phyloP scores from a whole-genome alignment of 1,284 basidiomycete genomes.

The Ustilago crameri region DNA sequence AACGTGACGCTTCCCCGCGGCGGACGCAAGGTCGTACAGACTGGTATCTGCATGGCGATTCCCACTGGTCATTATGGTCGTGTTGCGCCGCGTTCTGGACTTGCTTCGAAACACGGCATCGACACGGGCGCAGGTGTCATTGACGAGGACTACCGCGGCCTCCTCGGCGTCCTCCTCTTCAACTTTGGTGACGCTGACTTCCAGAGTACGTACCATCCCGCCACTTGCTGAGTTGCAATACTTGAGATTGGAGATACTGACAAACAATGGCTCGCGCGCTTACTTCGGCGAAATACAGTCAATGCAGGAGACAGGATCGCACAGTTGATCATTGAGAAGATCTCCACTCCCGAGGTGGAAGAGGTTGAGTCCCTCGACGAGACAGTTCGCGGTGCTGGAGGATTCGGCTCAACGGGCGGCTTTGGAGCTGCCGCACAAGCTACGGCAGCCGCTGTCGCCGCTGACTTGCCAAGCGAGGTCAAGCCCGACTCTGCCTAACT shows the following conservation, averaged over 20 bases:
- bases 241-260: neutral
- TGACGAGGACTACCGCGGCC: constrained; percentile 93
- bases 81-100: constrained; percentile 90
- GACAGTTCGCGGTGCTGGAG: constrained; percentile 84
- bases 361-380: constrained; percentile 88
- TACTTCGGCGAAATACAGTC: constrained; percentile 72
- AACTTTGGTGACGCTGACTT: constrained; percentile 87
- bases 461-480: constrained; percentile 28
- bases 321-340: constrained; percentile 91
- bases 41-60: constrained; percentile 90
- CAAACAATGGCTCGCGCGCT: neutral
- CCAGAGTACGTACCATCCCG: constrained; percentile 73
- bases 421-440: constrained; percentile 43
- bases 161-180: constrained; percentile 92
- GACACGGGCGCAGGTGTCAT: constrained; percentile 96
- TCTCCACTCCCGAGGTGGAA: constrained; percentile 83
- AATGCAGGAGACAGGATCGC: constrained; percentile 91
- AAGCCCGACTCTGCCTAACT: neutral
- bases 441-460: constrained; percentile 26
- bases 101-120: constrained; percentile 96
- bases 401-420: constrained; percentile 92
- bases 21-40: constrained; percentile 88
- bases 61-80: constrained; percentile 93
- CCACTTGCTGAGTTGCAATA: neutral
- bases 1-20: constrained; percentile 56